Evolutionary conservation across 805 yeast species (phyloP).

Genomic region (Phaffomyces thermotolerans): DNA sequence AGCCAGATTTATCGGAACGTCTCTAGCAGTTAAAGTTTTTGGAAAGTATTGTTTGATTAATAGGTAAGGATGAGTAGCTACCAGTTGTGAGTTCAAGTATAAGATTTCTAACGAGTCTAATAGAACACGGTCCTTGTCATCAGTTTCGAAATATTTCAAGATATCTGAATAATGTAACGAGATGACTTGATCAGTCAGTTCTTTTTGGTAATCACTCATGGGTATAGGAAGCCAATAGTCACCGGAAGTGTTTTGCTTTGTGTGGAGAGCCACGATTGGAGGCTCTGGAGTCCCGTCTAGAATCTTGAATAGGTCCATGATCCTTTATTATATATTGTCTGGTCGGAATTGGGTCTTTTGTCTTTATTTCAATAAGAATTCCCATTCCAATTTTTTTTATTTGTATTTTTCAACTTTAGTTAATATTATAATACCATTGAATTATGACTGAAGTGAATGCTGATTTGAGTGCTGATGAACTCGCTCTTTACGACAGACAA

Average conservation of each 20-base stretch:
- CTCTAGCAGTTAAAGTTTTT: slow-evolving; percentile 62
- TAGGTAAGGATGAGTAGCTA: slow-evolving; percentile 84
- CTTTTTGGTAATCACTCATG: slow-evolving; percentile 79
- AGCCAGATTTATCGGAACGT: slow-evolving; percentile 59
- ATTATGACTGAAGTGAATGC: background rate
- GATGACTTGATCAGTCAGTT: slow-evolving; percentile 84
- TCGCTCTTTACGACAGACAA: slow-evolving; percentile 90
- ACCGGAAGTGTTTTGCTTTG: slow-evolving; percentile 29
- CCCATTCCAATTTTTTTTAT: background rate
- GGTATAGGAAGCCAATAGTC: slow-evolving; percentile 80
- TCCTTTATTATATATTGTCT: background rate
- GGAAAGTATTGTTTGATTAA: slow-evolving; percentile 84
- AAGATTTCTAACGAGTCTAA: slow-evolving; percentile 73
- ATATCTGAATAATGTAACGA: slow-evolving; percentile 89
- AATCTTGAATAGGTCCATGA: slow-evolving; percentile 64
- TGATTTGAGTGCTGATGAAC: slow-evolving; percentile 52
- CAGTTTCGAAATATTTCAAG: slow-evolving; percentile 69
- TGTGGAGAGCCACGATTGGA: slow-evolving; percentile 42
- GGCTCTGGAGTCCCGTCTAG: slow-evolving; percentile 84
- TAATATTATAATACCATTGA: too few relatives aligned
- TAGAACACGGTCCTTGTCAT: slow-evolving; percentile 46
- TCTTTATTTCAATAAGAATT: too few relatives aligned
- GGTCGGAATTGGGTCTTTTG: background rate
- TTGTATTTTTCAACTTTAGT: too few relatives aligned
- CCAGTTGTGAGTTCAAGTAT: slow-evolving; percentile 66